A percentile compares a stretch with the other conserved stretches of the same genome.
These are phyloP conservation scores for Stephanodiscus minutulus DNA, from an alignment of 108 stramenopile species.

Conservation along the genomic window DNA sequence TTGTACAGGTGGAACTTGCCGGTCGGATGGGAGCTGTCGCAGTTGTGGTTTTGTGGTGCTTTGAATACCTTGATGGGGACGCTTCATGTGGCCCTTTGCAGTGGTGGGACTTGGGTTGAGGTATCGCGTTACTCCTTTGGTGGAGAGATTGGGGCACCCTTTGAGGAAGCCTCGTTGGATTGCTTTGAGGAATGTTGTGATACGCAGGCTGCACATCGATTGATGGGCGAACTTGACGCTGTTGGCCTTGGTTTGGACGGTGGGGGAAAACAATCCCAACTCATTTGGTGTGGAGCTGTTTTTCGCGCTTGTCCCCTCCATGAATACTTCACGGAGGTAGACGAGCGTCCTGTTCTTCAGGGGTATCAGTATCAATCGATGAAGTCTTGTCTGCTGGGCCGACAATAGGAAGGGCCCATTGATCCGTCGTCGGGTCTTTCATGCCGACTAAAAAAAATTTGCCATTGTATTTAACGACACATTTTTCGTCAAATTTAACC, in stretches of 20 bases:
- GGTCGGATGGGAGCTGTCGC: no score
- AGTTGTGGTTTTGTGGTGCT: no score
- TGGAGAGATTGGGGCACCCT: not conserved
- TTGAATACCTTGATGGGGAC: not conserved
- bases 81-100: not conserved
- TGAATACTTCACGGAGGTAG: no score
- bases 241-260: not conserved
- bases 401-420: not conserved
- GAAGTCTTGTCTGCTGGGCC: no score
- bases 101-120: not conserved
- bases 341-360: not conserved
- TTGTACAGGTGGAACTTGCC: no score
- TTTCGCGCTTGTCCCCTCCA: no score
- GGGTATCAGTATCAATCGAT: no score
- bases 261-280: no score
- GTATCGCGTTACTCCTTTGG: not conserved
- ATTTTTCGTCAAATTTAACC: not conserved
- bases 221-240: not conserved
- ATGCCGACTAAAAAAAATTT: not conserved
- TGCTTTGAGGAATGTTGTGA: not conserved
- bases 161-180: not conserved
- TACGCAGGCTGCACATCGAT: not conserved
- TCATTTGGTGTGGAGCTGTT: no score
- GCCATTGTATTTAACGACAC: not conserved
- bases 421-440: not conserved